Evolutionary conservation across 208 protist species (phyloP).

Genomic region (Crithidia expoeki): DNA sequence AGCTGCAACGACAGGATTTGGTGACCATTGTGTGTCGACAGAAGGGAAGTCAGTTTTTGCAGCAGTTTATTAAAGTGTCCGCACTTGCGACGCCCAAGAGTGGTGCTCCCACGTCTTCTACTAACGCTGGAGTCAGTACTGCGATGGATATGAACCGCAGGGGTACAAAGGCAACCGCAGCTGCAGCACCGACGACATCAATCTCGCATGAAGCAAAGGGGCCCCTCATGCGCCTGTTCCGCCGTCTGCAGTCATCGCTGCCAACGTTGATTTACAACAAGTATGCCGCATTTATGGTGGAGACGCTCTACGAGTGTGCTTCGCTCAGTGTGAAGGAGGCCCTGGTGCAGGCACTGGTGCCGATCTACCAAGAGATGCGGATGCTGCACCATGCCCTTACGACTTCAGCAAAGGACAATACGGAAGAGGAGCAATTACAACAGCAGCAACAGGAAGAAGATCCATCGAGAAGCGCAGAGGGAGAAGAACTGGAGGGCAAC

Average conservation of each 20-base stretch:
- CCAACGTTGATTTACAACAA: conserved; percentile 50
- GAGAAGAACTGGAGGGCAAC: not conserved
- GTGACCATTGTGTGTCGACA: conserved; percentile 40
- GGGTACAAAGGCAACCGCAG: not conserved
- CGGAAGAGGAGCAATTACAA: not conserved
- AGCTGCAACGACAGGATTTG: conserved; percentile 67
- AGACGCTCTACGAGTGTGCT: conserved; percentile 75
- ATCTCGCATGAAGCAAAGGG: not conserved
- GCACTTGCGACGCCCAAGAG: conserved; percentile 12
- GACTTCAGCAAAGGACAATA: not conserved
- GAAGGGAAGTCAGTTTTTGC: conserved; percentile 77
- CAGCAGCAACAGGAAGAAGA: not conserved
- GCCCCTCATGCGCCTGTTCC: conserved; percentile 57
- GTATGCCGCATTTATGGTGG: conserved; percentile 78
- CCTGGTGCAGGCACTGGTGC: conserved; percentile 70
- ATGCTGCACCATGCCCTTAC: not conserved
- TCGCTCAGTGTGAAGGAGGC: conserved; percentile 79
- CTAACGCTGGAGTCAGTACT: no score
- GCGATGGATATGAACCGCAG: no score
- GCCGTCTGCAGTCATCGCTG: conserved; percentile 57
- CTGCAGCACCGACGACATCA: not conserved
- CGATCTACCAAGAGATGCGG: conserved; percentile 57
- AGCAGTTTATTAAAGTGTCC: conserved; percentile 74
- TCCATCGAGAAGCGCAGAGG: not conserved
- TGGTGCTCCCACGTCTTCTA: not conserved